Percentiles rank a stretch among this genome's conserved stretches.
These are phyloP conservation scores for Chlamydomonas schloesseri DNA, from an alignment of 139 green algal species.

Conservation along the genomic window DNA sequence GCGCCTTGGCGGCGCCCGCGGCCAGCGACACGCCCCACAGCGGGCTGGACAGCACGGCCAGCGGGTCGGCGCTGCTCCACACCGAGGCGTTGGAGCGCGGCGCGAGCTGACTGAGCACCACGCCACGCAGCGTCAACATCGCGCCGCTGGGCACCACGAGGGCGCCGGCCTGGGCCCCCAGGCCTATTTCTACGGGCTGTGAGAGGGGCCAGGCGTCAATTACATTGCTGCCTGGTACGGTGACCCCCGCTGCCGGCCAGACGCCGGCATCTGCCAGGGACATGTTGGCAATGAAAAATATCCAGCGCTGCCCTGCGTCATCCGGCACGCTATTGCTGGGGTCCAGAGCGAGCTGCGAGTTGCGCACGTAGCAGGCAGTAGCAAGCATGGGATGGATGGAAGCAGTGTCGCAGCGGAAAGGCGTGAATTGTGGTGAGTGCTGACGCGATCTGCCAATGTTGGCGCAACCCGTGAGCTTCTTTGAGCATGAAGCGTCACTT, in stretches of 20 bases:
- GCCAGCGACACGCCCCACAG: constrained; percentile 25
- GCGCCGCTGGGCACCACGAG: not conserved
- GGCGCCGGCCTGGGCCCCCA: not conserved
- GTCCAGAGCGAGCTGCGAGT: not conserved
- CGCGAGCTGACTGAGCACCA: constrained; percentile 1
- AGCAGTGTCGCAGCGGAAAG: no score
- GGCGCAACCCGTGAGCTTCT: no score
- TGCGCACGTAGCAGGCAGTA: no score
- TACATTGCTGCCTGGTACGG: not conserved
- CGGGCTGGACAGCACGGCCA: constrained; percentile 8
- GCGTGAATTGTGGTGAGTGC: no score
- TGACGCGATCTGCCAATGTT: no score
- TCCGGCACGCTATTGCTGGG: constrained; percentile 9
- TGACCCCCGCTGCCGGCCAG: not conserved
- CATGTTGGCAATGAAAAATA: not conserved
- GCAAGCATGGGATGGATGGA: no score
- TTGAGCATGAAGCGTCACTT: not conserved
- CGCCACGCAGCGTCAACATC: not conserved
- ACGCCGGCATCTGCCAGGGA: not conserved
- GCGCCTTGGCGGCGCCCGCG: not conserved
- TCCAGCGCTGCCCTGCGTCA: not conserved
- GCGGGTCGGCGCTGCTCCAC: not conserved
- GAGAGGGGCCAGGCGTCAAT: not conserved
- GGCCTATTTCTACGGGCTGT: not conserved
- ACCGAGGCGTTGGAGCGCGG: not conserved